phyloP scores from a whole-genome alignment of 345 rosid genomes.

The Salix brachista region DNA sequence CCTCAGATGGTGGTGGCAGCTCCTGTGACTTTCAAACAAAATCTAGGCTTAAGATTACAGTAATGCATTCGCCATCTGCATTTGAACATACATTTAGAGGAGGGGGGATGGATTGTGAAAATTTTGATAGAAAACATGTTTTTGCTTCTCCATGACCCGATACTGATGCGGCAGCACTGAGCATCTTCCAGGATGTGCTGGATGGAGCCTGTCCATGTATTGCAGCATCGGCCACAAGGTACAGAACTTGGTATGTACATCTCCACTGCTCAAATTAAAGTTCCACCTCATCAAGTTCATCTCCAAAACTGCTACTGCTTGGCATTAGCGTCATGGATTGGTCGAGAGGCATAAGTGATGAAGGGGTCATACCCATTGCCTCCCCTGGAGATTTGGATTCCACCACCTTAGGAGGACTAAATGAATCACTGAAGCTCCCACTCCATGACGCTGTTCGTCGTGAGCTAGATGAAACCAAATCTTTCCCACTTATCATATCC shows the following conservation, averaged over 20 bases:
- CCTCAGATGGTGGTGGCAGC: conserved; percentile 23
- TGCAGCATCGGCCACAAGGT: conserved; percentile 19
- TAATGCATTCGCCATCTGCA: conserved; percentile 20
- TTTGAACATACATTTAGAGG: conserved; percentile 6
- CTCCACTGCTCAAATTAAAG: conserved; percentile 45
- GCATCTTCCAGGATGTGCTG: conserved; percentile 8
- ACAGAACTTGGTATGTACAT: conserved; percentile 58
- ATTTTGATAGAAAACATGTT: conserved; percentile 3
- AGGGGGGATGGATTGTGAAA: background rate
- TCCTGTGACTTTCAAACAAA: conserved; percentile 11
- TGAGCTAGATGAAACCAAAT: conserved; percentile 30
- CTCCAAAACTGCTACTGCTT: conserved; percentile 53
- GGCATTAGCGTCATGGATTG: conserved; percentile 26
- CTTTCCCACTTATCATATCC: conserved; percentile 20
- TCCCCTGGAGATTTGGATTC: conserved; percentile 39
- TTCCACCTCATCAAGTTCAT: conserved; percentile 91
- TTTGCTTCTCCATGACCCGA: conserved; percentile 3
- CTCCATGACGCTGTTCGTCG: conserved; percentile 91
- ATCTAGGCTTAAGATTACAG: background rate
- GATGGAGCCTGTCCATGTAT: conserved; percentile 24
- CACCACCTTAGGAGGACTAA: conserved; percentile 24
- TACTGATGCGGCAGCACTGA: conserved; percentile 15
- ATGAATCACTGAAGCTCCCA: conserved; percentile 51
- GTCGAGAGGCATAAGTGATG: conserved; percentile 31
- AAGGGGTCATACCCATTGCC: conserved; percentile 33